Conservation (phyloP, 441 rosid genomes). For the Populus hybrid region DNA sequence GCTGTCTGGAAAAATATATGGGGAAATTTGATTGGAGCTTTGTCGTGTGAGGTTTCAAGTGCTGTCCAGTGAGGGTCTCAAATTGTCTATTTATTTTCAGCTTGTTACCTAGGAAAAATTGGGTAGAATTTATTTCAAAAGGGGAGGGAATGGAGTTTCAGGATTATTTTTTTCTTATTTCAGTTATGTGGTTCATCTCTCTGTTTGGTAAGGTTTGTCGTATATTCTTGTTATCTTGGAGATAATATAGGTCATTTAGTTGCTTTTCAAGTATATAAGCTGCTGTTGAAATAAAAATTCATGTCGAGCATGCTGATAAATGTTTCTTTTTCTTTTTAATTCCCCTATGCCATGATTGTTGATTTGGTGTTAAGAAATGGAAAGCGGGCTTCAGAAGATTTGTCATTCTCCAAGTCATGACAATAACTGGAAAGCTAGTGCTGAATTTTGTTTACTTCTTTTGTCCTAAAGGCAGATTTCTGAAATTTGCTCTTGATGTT, state of each 20-base stretch:
- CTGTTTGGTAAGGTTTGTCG: conserved; percentile 9
- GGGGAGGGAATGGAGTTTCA: conserved; percentile 9
- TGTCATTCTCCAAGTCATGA: background rate
- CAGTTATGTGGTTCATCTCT: conserved; percentile 15
- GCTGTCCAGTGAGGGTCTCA: conserved; percentile 12
- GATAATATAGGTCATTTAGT: background rate
- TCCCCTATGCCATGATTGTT: background rate
- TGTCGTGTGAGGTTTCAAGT: conserved; percentile 19
- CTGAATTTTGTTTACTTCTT: background rate
- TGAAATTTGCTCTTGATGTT: background rate
- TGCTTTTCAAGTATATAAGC: background rate
- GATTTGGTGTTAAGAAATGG: background rate
- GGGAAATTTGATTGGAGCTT: conserved; percentile 12
- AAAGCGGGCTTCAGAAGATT: background rate
- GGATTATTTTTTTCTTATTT: conserved; percentile 6
- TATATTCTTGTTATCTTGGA: background rate
- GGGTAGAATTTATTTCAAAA: background rate
- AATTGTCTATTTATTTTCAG: conserved; percentile 10
- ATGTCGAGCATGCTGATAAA: no score
- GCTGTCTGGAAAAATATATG: conserved; percentile 12
- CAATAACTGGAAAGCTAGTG: background rate
- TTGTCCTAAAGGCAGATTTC: background rate
- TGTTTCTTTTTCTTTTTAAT: no score
- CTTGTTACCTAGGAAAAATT: conserved; percentile 14
- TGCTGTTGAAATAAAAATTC: background rate